phyloP scores from a whole-genome alignment of 2,329 filamentous ascomycete species.

The Aspergillus sclerotialis region DNA sequence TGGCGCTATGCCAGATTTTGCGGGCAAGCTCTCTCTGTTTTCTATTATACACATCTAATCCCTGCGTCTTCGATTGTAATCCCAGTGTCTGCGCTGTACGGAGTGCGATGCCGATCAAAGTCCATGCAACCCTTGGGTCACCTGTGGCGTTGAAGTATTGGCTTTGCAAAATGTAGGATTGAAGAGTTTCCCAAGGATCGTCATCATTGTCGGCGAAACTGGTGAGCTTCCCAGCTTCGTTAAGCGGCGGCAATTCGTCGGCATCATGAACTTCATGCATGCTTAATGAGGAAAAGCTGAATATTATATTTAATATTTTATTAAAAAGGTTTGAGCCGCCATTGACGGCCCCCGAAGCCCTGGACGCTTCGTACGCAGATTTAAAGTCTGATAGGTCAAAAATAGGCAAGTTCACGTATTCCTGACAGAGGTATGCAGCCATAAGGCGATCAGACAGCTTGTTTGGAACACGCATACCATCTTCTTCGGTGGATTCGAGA shows the following conservation, averaged over 20 bases:
- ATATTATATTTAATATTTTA: constrained; percentile 13
- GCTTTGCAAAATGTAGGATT: constrained; percentile 13
- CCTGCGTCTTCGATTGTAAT: constrained; percentile 11
- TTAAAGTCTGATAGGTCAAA: constrained; percentile 13
- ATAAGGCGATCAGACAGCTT: constrained; percentile 12
- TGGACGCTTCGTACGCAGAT: constrained; percentile 8
- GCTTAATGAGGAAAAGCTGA: constrained; percentile 12
- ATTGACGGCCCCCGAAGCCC: constrained; percentile 1
- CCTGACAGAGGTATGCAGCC: constrained; percentile 13
- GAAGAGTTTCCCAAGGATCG: constrained; percentile 8
- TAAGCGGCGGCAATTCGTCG: constrained; percentile 11
- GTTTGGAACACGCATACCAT: constrained; percentile 9
- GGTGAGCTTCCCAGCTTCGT: constrained; percentile 11
- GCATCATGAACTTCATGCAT: constrained; percentile 3
- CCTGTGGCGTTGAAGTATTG: constrained; percentile 18
- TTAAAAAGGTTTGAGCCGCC: constrained; percentile 9
- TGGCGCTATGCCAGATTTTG: constrained; percentile 19
- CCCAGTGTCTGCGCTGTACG: constrained; percentile 13
- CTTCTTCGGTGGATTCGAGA: neutral
- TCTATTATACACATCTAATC: constrained; percentile 8
- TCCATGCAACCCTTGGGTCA: constrained; percentile 14
- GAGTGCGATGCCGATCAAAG: constrained; percentile 14
- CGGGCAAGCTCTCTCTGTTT: constrained; percentile 13
- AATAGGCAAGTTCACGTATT: constrained; percentile 20
- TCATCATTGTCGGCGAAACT: constrained; percentile 7